These are phyloP conservation scores for Lactarius sp. DNA, from an alignment of 768 basidiomycete genomes.

Conservation along the genomic window DNA sequence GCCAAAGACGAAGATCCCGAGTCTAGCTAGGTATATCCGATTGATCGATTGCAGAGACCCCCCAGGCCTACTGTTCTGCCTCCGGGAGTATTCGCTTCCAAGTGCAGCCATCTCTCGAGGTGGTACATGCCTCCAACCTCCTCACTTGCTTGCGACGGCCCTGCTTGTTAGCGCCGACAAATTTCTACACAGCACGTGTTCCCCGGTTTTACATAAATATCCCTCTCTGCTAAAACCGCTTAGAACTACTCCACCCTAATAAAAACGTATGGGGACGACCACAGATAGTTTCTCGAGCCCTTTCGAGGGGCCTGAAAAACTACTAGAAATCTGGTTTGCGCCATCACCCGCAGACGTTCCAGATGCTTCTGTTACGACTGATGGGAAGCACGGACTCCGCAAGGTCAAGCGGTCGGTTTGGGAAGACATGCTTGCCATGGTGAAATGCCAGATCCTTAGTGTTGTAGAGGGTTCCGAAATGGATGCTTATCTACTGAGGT, in stretches of 20 bases:
- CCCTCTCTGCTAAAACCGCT: not conserved
- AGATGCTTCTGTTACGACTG: constrained; percentile 34
- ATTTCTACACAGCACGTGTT: not conserved
- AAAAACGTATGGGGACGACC: constrained; percentile 11
- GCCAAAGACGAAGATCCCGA: not conserved
- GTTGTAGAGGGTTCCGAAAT: constrained; percentile 83
- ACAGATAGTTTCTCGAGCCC: constrained; percentile 33
- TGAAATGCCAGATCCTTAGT: constrained; percentile 93
- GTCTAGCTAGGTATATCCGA: not conserved
- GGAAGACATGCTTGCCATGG: constrained; percentile 97
- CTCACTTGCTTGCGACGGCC: not conserved
- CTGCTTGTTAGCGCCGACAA: constrained; percentile 14
- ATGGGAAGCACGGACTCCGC: constrained; percentile 65
- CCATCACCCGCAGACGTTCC: constrained; percentile 64
- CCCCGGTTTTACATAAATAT: not conserved
- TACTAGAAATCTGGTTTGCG: constrained; percentile 96
- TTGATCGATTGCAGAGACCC: not conserved
- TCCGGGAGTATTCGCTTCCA: not conserved
- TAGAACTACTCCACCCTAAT: not conserved
- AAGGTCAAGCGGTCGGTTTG: constrained; percentile 70
- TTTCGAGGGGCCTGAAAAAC: constrained; percentile 92
- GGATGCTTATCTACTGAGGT: constrained; percentile 97
- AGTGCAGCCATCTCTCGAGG: not conserved
- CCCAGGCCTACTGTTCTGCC: not conserved
- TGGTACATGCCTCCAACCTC: constrained; percentile 22